Percentiles rank a stretch among this genome's conserved stretches.
phyloP scores from a whole-genome alignment of 495 filamentous ascomycete species.

The Hypoxylon fuscum region DNA sequence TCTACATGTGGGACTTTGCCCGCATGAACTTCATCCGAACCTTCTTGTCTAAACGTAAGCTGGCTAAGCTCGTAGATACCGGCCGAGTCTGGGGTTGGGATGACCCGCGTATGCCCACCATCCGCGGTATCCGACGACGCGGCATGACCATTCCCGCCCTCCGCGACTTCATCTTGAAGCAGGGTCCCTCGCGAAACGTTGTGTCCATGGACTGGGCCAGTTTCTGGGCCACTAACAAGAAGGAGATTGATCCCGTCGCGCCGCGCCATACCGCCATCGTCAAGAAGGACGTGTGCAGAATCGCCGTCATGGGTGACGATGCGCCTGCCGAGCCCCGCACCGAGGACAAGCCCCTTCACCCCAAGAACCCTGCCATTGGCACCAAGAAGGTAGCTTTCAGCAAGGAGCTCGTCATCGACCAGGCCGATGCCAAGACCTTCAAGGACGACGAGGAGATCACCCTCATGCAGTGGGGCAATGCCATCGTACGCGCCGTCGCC shows the following conservation, averaged over 20 bases:
- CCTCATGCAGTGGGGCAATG: constrained; percentile 96
- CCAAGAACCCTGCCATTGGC: constrained; percentile 85
- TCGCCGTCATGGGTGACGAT: constrained; percentile 68
- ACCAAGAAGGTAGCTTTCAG: constrained; percentile 85
- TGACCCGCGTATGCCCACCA: constrained; percentile 93
- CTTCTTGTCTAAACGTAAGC: constrained; percentile 91
- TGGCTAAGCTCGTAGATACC: constrained; percentile 89
- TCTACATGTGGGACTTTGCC: constrained; percentile 97
- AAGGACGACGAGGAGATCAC: constrained; percentile 90
- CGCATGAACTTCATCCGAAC: constrained; percentile 96
- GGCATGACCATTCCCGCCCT: constrained; percentile 91
- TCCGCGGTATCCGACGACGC: constrained; percentile 86
- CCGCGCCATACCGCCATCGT: constrained; percentile 84
- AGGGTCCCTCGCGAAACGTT: constrained; percentile 88
- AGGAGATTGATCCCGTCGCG: constrained; percentile 89
- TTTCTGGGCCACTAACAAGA: constrained; percentile 96
- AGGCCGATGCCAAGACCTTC: constrained; percentile 84
- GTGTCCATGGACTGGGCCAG: constrained; percentile 89
- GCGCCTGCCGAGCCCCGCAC: constrained; percentile 70
- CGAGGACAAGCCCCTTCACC: constrained; percentile 83
- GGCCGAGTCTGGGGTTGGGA: constrained; percentile 94
- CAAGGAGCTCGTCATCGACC: constrained; percentile 77
- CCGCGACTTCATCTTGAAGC: constrained; percentile 91
- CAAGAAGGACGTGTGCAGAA: constrained; percentile 72
- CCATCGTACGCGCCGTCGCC: constrained; percentile 72